Percentiles rank a stretch among this genome's conserved stretches.
Conservation (phyloP, 768 basidiomycete species). For the Sporobolomyces phaffii region DNA sequence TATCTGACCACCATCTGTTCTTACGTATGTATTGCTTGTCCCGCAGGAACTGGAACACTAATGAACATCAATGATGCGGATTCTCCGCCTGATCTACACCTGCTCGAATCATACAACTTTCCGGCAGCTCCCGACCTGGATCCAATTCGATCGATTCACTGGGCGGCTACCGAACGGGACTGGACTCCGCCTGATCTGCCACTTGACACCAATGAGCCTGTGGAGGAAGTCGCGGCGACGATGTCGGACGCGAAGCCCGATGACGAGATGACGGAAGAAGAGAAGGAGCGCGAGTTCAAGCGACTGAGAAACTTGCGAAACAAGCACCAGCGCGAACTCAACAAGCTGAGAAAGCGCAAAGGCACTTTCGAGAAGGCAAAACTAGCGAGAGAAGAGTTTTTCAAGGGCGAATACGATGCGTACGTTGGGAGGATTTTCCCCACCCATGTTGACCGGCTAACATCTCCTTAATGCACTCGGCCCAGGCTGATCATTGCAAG, state of each 20-base stretch:
- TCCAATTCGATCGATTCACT: constrained; percentile 66
- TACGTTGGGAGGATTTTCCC: constrained; percentile 47
- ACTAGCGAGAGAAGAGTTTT: constrained; percentile 68
- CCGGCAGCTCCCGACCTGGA: constrained; percentile 54
- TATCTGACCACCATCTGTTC: constrained; percentile 1
- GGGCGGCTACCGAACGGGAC: constrained; percentile 77
- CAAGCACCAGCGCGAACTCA: constrained; percentile 51
- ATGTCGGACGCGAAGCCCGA: constrained; percentile 49
- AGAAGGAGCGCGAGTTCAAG: constrained; percentile 11
- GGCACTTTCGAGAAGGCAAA: constrained; percentile 59
- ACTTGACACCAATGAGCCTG: constrained; percentile 7
- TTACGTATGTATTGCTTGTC: too few relatives aligned
- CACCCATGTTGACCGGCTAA: too few relatives aligned
- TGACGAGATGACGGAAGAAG: constrained; percentile 52
- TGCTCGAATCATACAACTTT: constrained; percentile 81
- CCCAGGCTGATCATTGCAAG: constrained; percentile 69
- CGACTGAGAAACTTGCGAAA: constrained; percentile 39
- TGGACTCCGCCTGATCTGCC: constrained; percentile 58
- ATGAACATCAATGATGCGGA: constrained; percentile 82
- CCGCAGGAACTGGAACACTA: constrained; percentile 67
- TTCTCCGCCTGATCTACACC: constrained; percentile 84
- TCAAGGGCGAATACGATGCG: constrained; percentile 83
- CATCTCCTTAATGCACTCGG: too few relatives aligned
- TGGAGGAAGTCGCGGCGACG: neutral
- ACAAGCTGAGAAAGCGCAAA: constrained; percentile 59